phyloP scores from a whole-genome alignment of 768 basidiomycete genomes.

The Mycena amicta region DNA sequence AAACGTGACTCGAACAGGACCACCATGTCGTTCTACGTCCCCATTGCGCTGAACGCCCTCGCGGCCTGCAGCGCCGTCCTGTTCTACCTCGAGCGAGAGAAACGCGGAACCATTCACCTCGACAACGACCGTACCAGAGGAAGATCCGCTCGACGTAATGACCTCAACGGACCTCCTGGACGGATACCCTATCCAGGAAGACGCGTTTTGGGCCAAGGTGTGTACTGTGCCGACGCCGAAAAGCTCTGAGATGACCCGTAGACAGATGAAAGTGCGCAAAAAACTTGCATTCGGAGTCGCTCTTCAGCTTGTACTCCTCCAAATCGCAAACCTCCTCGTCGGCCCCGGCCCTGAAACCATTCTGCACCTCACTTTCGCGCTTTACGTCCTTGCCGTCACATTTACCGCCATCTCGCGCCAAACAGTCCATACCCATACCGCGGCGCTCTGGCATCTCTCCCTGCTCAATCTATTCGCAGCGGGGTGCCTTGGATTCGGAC shows the following conservation, averaged over 20 bases:
- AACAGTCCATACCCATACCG: neutral
- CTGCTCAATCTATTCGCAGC: neutral
- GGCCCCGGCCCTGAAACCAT: neutral
- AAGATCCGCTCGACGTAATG: slow-evolving; percentile 2
- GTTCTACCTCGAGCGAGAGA: neutral
- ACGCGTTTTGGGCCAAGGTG: slow-evolving; percentile 40
- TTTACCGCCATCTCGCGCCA: neutral
- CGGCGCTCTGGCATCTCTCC: neutral
- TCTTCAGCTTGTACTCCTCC: neutral
- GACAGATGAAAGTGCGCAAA: neutral
- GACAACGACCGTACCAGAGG: neutral
- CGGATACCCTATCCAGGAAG: slow-evolving; percentile 2
- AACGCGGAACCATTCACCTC: neutral
- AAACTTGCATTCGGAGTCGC: neutral
- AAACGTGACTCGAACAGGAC: too few species aligned
- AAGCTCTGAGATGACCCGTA: neutral
- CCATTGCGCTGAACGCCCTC: neutral
- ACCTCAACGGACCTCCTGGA: neutral
- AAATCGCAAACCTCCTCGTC: neutral
- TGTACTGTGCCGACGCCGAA: neutral
- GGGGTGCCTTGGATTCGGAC: neutral
- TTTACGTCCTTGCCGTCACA: neutral
- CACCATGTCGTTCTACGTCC: neutral
- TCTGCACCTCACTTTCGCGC: neutral
- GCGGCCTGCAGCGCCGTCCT: neutral